phyloP scores from a whole-genome alignment of 441 rosid genomes.

The Flueggea neowawraea region DNA sequence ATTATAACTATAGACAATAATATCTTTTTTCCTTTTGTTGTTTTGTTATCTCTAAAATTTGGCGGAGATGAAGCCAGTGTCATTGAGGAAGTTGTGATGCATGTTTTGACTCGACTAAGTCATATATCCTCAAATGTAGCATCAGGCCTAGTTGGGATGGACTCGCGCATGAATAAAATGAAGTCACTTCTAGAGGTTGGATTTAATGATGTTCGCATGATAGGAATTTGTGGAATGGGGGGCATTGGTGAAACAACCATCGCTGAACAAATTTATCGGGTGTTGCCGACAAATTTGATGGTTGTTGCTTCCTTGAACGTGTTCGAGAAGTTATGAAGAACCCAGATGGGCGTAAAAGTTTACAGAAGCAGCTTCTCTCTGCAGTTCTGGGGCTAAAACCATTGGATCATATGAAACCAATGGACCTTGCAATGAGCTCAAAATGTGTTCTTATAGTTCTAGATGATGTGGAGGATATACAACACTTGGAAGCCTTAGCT shows the following conservation, averaged over 20 bases:
- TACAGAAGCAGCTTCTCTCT: background rate
- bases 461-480: too few species aligned
- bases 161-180: background rate
- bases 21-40: background rate
- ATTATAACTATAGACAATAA: too few species aligned
- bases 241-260: slow-evolving; percentile 11
- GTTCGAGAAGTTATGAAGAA: background rate
- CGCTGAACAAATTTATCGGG: background rate
- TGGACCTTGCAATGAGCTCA: too few species aligned
- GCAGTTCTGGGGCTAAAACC: background rate
- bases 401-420: too few species aligned
- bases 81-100: background rate
- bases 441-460: too few species aligned
- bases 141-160: slow-evolving; percentile 2
- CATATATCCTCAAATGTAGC: background rate
- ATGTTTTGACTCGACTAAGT: background rate
- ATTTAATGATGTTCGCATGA: slow-evolving; percentile 2
- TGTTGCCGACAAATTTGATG: slow-evolving; percentile 1
- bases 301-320: slow-evolving; percentile 5
- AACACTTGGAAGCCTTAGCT: too few species aligned
- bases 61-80: slow-evolving; percentile 4
- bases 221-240: slow-evolving; percentile 6
- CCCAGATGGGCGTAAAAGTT: background rate
- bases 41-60: background rate
- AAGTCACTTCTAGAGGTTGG: background rate